Percentiles rank a stretch among this genome's conserved stretches.
Evolutionary conservation across 108 stramenopile species (phyloP).

Genomic region (Thalassiosira profunda): DNA sequence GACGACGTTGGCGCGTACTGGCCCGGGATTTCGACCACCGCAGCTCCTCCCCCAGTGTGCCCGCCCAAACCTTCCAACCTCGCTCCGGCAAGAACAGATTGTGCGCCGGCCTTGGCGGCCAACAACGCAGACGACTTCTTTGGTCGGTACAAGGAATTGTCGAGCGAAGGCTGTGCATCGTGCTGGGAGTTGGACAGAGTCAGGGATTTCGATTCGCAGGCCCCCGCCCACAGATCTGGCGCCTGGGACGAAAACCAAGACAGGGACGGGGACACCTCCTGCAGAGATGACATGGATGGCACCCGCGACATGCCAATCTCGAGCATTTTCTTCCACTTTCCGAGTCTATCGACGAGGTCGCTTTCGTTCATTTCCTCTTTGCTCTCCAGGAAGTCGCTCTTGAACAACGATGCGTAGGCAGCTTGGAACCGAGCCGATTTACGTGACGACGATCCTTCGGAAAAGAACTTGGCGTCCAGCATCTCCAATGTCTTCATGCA

Average conservation of each 20-base stretch:
- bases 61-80: slow-evolving; percentile 77
- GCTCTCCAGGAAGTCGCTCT: slow-evolving; percentile 61
- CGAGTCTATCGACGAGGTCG: slow-evolving; percentile 59
- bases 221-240: slow-evolving; percentile 85
- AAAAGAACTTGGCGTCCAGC: slow-evolving; percentile 80
- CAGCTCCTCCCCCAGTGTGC: slow-evolving; percentile 78
- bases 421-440: slow-evolving; percentile 78
- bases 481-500: slow-evolving; percentile 68
- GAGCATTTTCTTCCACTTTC: slow-evolving; percentile 75
- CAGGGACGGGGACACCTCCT: slow-evolving; percentile 72
- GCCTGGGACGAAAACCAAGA: slow-evolving; percentile 67
- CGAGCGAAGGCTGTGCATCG: slow-evolving; percentile 20
- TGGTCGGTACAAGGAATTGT: slow-evolving; percentile 36
- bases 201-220: slow-evolving; percentile 40
- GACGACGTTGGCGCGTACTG: slow-evolving; percentile 79
- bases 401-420: slow-evolving; percentile 68
- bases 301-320: slow-evolving; percentile 69
- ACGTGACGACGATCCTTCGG: slow-evolving; percentile 46
- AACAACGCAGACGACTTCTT: slow-evolving; percentile 69
- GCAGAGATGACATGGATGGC: slow-evolving; percentile 55
- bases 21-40: slow-evolving; percentile 89
- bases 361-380: slow-evolving; percentile 2
- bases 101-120: slow-evolving; percentile 66
- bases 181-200: slow-evolving; percentile 16
- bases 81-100: slow-evolving; percentile 47